Base-by-base conservation (phyloP, 768 basidiomycete genomes). In the Mycena albidolilacea region DNA sequence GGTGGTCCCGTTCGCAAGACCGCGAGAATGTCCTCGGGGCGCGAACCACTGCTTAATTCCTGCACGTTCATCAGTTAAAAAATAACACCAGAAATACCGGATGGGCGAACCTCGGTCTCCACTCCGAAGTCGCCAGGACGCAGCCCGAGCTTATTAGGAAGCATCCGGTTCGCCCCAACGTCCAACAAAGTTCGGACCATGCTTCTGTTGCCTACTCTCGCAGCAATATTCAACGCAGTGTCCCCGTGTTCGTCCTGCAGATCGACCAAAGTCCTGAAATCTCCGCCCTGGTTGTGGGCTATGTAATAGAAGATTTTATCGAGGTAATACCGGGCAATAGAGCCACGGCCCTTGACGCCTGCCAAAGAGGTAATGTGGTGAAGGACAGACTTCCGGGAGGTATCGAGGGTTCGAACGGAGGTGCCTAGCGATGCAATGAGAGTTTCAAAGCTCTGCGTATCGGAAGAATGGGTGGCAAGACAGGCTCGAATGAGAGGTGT, bases 231-330 rank as follows among this genome's bases (percentile, higher is more conserved):
- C 78, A 99, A 81, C 8, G 96, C 96, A 0, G 97, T 98, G 79
- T 99, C 98, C 0, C 97, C 98, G 80, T 98, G 93, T 76, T 95
- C 91, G 79, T 99, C 98, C 82, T 96, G 95, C 52, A 97, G 84
- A 81, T 99, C 96, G 12, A 99, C 92, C 63, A 98, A 82, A 6
- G 90, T 91, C 77, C 87, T 87, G 79, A 95, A 96, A 76, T 93
- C 91, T 1, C 92, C 93, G 9, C 87, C 89, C 76, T 96, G 90
- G 71, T 92, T 85, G 69, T 93, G 89, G 19, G 92, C 95, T 76
- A 98, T 90, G 91, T 92, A 96, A 73, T 92, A 87, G 77, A 99
- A 91, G 64, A 98, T 90, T 77, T 93, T 91, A 75, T 97, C 95
- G 68, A 99, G 89, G 80, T 99, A 99, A 82, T 97, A 96, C 62